These are phyloP conservation scores for Syzygium aqueum DNA, from an alignment of 345 rosid genomes.

Conservation along the genomic window DNA sequence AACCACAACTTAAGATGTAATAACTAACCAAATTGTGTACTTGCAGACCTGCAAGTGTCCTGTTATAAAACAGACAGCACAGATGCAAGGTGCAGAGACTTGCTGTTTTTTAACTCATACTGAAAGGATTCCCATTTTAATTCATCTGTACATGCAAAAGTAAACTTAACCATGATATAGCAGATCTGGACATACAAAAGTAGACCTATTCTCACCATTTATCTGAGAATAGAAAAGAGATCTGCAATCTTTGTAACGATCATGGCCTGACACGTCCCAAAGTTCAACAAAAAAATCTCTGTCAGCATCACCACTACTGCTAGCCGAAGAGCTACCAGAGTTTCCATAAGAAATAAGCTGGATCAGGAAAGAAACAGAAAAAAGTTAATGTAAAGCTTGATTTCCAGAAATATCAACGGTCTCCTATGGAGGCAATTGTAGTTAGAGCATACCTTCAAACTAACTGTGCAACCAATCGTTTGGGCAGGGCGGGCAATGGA, in stretches of 20 bases:
- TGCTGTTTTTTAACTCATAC: neutral
- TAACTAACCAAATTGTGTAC: neutral
- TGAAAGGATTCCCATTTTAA: neutral
- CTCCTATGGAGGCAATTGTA: neutral
- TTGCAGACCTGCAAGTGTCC: neutral
- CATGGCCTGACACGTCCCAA: slow-evolving; percentile 99
- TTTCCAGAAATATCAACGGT: neutral
- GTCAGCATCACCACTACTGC: slow-evolving; percentile 80
- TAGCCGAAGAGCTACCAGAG: slow-evolving; percentile 85
- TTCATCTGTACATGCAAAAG: neutral
- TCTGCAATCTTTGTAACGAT: slow-evolving; percentile 93
- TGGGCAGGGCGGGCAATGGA: slow-evolving; percentile 70
- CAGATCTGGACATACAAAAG: neutral
- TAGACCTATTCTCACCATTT: slow-evolving; percentile 44
- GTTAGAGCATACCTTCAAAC: slow-evolving; percentile 64
- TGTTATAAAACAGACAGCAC: neutral
- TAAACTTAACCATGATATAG: neutral
- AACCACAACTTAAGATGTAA: neutral
- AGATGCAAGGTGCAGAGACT: neutral
- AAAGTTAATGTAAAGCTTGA: neutral
- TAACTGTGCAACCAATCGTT: slow-evolving; percentile 94
- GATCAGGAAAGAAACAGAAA: neutral
- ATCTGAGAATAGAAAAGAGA: slow-evolving; percentile 90
- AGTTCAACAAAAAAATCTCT: slow-evolving; percentile 98
- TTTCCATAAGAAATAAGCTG: slow-evolving; percentile 78